These are phyloP conservation scores for Pleoardoris graminearum DNA, from an alignment of 2,329 filamentous ascomycete species.

Conservation along the genomic window DNA sequence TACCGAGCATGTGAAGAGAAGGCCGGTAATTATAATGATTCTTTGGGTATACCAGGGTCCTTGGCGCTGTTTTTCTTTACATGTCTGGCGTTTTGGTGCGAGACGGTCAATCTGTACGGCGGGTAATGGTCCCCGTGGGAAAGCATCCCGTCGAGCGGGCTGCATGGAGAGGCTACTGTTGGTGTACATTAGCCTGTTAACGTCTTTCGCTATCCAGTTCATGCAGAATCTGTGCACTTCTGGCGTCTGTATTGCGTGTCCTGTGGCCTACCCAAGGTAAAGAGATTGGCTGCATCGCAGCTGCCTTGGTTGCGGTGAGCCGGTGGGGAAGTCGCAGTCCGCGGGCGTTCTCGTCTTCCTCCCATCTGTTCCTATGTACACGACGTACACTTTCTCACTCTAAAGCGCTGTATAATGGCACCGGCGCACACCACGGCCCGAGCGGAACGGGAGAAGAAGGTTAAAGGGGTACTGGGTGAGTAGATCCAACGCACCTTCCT, in stretches of 20 bases:
- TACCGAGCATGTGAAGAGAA: neutral
- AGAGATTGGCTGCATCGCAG: no score
- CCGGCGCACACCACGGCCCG: constrained; percentile 24
- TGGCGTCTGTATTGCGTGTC: no score
- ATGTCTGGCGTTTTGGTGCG: neutral
- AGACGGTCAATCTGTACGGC: neutral
- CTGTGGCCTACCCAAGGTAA: no score
- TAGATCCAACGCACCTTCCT: constrained; percentile 1
- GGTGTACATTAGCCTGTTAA: no score
- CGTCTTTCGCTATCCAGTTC: no score
- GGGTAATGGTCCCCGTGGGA: no score
- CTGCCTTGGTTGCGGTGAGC: neutral
- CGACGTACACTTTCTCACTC: neutral
- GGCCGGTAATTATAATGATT: neutral
- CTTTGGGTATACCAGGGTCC: neutral
- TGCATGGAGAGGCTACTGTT: no score
- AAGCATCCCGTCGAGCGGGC: neutral
- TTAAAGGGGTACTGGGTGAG: constrained; percentile 38
- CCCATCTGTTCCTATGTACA: neutral
- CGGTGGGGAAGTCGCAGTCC: neutral
- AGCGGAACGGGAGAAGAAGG: constrained; percentile 42
- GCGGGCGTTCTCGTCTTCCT: neutral
- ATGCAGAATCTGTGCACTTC: no score
- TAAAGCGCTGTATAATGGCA: constrained; percentile 28
- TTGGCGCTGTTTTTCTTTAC: neutral